Percentiles rank a stretch among this genome's conserved stretches.
phyloP scores from a whole-genome alignment of 805 yeast genomes.

The Candida awuae region DNA sequence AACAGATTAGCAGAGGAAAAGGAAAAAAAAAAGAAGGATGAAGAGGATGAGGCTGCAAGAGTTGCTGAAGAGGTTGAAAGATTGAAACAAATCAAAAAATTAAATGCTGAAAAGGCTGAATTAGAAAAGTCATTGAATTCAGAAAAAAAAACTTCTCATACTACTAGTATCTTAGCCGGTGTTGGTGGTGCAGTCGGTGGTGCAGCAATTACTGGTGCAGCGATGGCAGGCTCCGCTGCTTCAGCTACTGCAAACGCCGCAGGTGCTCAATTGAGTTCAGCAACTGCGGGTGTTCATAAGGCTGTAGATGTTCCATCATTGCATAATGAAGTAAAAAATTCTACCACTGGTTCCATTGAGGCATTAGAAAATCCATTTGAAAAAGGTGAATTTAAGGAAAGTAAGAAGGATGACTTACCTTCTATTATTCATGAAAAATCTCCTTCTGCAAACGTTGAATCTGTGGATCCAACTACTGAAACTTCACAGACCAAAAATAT shows the following conservation, averaged over 20 bases:
- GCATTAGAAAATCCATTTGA: constrained; percentile 12
- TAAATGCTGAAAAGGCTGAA: constrained; percentile 26
- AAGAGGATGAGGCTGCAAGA: constrained; percentile 29
- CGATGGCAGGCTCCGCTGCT: constrained; percentile 18
- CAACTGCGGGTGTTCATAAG: constrained; percentile 13
- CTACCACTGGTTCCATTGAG: constrained; percentile 4
- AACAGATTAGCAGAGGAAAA: constrained; percentile 26
- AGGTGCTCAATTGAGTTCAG: constrained; percentile 25
- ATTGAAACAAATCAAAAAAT: constrained; percentile 34
- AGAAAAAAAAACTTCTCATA: constrained; percentile 27
- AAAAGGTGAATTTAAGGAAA: constrained; percentile 10
- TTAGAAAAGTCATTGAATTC: too few species aligned
- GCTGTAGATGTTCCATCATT: constrained; percentile 13
- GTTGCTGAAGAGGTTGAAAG: constrained; percentile 28
- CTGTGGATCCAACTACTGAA: not conserved
- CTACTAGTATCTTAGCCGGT: constrained; percentile 23
- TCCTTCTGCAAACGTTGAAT: not conserved
- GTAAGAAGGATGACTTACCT: constrained; percentile 7
- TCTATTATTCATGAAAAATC: constrained; percentile 15
- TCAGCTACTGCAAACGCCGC: constrained; percentile 19
- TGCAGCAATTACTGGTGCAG: constrained; percentile 17
- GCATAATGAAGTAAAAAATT: not conserved
- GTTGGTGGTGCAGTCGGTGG: constrained; percentile 14
- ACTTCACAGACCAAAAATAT: not conserved
- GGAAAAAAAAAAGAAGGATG: constrained; percentile 24